A percentile compares a stretch with the other conserved stretches of the same genome.
Conservation (phyloP, 2,329 filamentous ascomycete species). For the Bipolaris gigantea region DNA sequence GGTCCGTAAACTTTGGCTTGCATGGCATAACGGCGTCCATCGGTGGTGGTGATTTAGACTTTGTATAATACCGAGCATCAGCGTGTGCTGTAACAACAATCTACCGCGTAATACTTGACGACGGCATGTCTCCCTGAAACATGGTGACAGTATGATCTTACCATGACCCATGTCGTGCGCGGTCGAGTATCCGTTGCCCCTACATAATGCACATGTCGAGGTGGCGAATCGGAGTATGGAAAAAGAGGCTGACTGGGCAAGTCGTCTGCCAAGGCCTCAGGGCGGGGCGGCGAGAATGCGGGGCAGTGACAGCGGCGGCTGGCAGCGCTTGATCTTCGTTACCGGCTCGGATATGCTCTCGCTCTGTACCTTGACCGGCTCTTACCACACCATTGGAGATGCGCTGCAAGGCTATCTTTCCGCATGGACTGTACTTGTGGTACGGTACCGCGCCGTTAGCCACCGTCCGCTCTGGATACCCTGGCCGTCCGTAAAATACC, state of each 20-base stretch:
- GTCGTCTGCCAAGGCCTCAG: neutral
- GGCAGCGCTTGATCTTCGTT: conserved; percentile 18
- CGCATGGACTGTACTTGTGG: neutral
- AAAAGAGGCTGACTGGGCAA: conserved; percentile 18
- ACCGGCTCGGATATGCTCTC: conserved; percentile 11
- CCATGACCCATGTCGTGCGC: neutral
- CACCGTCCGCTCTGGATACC: conserved; percentile 1
- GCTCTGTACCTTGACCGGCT: neutral
- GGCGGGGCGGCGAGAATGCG: conserved; percentile 18
- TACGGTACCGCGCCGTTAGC: neutral
- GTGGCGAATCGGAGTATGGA: conserved; percentile 20
- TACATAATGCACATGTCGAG: conserved; percentile 1
- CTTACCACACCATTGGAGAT: conserved; percentile 4
- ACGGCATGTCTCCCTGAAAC: neutral
- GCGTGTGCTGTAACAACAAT: neutral
- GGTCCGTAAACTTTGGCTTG: neutral
- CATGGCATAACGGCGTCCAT: neutral
- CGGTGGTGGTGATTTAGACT: neutral
- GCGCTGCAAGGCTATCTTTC: conserved; percentile 7
- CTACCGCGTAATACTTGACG: neutral
- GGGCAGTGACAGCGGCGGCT: conserved; percentile 13
- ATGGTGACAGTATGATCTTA: neutral
- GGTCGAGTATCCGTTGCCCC: no score
- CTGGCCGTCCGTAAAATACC: neutral
- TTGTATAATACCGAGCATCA: neutral